Percentiles rank a stretch among this genome's conserved stretches.
Conservation (phyloP, 2,329 filamentous ascomycete species). For the Claviceps sp. region DNA sequence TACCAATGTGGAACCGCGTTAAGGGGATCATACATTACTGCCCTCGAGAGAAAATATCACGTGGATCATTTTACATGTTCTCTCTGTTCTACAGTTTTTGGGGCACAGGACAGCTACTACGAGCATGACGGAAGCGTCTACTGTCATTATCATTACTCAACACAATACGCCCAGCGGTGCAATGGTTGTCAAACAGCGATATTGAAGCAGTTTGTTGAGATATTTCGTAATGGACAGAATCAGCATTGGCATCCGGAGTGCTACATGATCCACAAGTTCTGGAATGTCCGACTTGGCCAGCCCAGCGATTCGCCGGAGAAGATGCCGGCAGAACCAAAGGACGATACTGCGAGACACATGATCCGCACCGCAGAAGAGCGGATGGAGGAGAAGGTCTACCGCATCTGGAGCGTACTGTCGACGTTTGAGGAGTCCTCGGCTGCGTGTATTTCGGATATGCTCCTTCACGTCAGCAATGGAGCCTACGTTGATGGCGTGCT, state of each 20-base stretch:
- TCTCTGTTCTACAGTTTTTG: constrained; percentile 93
- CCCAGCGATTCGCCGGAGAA: constrained; percentile 37
- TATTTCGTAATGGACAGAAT: constrained; percentile 93
- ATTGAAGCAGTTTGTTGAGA: constrained; percentile 97
- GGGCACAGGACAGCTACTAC: constrained; percentile 96
- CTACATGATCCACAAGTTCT: constrained; percentile 99
- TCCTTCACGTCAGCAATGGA: constrained; percentile 94
- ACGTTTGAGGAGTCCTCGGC: constrained; percentile 96
- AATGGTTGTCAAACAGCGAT: constrained; percentile 96
- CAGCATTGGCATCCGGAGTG: constrained; percentile 99
- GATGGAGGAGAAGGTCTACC: constrained; percentile 96
- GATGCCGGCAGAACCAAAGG: constrained; percentile 27
- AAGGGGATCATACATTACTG: constrained; percentile 94
- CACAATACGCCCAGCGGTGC: constrained; percentile 88
- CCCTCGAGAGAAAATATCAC: constrained; percentile 94
- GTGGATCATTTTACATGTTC: constrained; percentile 99
- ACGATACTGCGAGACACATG: constrained; percentile 52
- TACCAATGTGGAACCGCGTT: constrained; percentile 85
- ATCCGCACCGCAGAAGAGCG: constrained; percentile 80
- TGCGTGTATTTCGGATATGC: constrained; percentile 97
- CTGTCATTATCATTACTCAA: constrained; percentile 98
- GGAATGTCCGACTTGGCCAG: constrained; percentile 80
- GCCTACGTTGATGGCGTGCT: constrained; percentile 91
- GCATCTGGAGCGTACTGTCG: constrained; percentile 95
- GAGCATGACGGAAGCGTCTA: constrained; percentile 95